These are phyloP conservation scores for Mollisia scopiformis DNA, from an alignment of 2,329 filamentous ascomycete genomes.

Conservation along the genomic window DNA sequence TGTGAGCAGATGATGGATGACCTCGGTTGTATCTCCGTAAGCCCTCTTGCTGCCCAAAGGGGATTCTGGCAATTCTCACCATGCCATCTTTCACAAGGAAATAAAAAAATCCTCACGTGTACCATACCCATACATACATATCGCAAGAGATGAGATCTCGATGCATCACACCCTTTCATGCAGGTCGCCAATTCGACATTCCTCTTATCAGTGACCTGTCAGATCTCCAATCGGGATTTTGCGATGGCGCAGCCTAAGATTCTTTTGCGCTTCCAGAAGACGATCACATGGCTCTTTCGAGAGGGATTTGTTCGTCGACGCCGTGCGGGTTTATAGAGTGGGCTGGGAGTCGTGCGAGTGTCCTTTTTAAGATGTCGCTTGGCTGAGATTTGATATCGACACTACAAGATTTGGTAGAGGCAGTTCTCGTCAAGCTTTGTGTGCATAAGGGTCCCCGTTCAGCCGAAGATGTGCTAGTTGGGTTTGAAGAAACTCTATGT, in stretches of 20 bases:
- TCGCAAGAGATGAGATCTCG: conserved; percentile 8
- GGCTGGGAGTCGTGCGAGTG: neutral
- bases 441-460: neutral
- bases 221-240: conserved; percentile 4
- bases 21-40: neutral
- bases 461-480: neutral
- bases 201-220: conserved; percentile 27
- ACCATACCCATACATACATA: neutral
- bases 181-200: conserved; percentile 23
- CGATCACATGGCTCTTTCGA: neutral
- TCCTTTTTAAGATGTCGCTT: neutral
- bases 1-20: neutral
- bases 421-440: neutral
- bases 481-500: neutral
- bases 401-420: neutral
- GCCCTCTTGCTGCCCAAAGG: neutral
- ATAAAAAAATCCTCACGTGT: neutral
- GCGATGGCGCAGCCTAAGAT: neutral
- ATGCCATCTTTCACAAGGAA: neutral
- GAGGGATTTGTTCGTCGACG: neutral
- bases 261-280: neutral
- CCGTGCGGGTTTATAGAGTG: neutral
- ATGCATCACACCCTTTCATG: conserved; percentile 12
- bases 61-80: neutral
- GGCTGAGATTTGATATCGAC: neutral